Evolutionary conservation across 2,329 filamentous ascomycete genomes (phyloP), one percentile per base, ranked within the genome.

Genomic region (Whalleya microplaca): DNA sequence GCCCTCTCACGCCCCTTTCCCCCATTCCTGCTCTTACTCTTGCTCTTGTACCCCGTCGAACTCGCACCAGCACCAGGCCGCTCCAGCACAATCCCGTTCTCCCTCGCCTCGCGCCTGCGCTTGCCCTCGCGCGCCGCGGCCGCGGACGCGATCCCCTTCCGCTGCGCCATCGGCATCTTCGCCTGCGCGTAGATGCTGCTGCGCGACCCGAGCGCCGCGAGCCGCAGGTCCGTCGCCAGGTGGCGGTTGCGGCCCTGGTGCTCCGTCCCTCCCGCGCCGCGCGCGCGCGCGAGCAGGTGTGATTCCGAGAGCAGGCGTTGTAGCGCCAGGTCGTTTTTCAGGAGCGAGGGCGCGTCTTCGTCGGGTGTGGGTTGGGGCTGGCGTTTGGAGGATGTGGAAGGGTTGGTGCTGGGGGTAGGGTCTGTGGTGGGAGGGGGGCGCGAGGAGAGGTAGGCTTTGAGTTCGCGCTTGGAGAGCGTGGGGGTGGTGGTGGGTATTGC

Each of bases 41-140:
- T 57, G 48, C 61, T 69, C 29, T 50, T 52, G 21, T 71, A 71
- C 23, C 70, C 63, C 43, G 78, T 57, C 9, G 10, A 27, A 4
- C 23, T 9, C 78, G 12, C 53, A 12, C 10, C 53, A n/a, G 44
- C 21, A 42, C 63, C 27, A 21, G 70, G 67, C 59, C 79, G 81
- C 78, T 98, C 95, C 32, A 98, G 78, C 47, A 98, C 86, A 65
- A 98, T 87, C 5, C 94, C 95, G 66, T 94, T 96, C 79, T 98
- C 94, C 69, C 82, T 85, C 1, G 95, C 95, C 72, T 96, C 91
- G 41, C 79, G 80, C 40, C 94, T 80, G 49, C 94, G 78, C 76
- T 83, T 89, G 12, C 82, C 77, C 72, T 97, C 93, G 56, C 84
- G 85, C 23, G 79, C 74, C 1, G 72, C 78, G 20, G 84, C 84